Base-by-base conservation (phyloP, 331 rosid genomes). In the Stylosanthes scabra region DNA sequence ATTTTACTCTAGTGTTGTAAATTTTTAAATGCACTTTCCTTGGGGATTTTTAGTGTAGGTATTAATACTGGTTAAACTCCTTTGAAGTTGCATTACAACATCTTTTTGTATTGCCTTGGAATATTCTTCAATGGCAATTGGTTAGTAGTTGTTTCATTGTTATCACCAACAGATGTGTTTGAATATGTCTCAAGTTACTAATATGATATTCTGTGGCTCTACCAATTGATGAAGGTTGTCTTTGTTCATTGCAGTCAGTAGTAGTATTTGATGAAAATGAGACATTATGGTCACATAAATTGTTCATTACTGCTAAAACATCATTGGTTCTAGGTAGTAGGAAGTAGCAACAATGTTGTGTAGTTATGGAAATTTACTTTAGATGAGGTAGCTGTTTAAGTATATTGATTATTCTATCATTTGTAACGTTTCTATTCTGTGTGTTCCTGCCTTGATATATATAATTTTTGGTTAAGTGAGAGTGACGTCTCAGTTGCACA, bases 1-100 rank as follows among this genome's bases (percentile, higher is more conserved):
- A 31, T 12, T 41, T 9, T 68, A 59, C 49, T 42, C 11, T 28
- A 40, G 76, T 73, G 13, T 28, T 83, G 92, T 87, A 85, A 68
- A 85, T 80, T 75, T 70, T 51, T 70, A 60, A 57, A 56, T 29
- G 34, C 46, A 74, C 31, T 70, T 20, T 41, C 51, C 16, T 61
- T 40, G 25, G 66, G 51, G 2, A 41, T 29, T 66, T 52, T 6
- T 27, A 3, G 12, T 59, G 44, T 59, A 65, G 81, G 10, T n/a
- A 34, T 40, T 56, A 31, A 31, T 41, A 39, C 7, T 34, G 1
- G 41, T 75, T 27, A 49, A 9, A 20, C 14, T 41, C 8, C 28
- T 60, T 58, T 56, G 64, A 47, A 62, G 14, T 55, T 41, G 3
- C 6, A 8, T 16, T 63, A 52, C 66, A 77, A 52, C 54, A 39